Evolutionary conservation across 768 basidiomycete genomes (phyloP).

Genomic region (Trametes cinnabarina): DNA sequence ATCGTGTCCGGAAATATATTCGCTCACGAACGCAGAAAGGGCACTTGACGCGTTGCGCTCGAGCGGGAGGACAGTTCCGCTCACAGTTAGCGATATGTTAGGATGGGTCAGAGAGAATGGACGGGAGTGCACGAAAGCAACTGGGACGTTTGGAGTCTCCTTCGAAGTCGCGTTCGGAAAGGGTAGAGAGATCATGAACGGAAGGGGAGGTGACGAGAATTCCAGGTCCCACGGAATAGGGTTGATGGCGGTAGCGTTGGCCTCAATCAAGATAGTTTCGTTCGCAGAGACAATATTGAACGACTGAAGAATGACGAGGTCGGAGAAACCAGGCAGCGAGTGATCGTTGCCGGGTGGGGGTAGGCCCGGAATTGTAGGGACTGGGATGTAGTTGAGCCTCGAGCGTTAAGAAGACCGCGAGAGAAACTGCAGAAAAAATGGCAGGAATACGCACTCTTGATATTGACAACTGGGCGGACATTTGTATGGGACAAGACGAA

Average conservation of each 20-base stretch:
- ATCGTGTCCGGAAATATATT: constrained; percentile 56
- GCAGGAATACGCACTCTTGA: constrained; percentile 58
- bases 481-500: constrained; percentile 42
- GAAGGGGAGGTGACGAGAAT: constrained; percentile 53
- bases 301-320: constrained; percentile 58
- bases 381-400: constrained; percentile 34
- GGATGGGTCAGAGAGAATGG: constrained; percentile 65
- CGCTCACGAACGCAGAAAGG: constrained; percentile 61
- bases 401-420: neutral
- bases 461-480: constrained; percentile 43
- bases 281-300: constrained; percentile 45
- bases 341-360: constrained; percentile 52
- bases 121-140: constrained; percentile 53
- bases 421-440: neutral
- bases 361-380: constrained; percentile 63
- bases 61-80: constrained; percentile 58
- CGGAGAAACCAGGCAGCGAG: constrained; percentile 54
- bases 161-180: constrained; percentile 12
- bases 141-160: constrained; percentile 32
- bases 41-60: constrained; percentile 25
- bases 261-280: constrained; percentile 34
- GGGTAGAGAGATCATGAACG: constrained; percentile 60
- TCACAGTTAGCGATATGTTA: constrained; percentile 59
- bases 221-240: constrained; percentile 51
- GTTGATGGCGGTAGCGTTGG: constrained; percentile 56